Base-by-base conservation (phyloP, 2,329 filamentous ascomycete species). In the Pseudocercospora macadamiae region DNA sequence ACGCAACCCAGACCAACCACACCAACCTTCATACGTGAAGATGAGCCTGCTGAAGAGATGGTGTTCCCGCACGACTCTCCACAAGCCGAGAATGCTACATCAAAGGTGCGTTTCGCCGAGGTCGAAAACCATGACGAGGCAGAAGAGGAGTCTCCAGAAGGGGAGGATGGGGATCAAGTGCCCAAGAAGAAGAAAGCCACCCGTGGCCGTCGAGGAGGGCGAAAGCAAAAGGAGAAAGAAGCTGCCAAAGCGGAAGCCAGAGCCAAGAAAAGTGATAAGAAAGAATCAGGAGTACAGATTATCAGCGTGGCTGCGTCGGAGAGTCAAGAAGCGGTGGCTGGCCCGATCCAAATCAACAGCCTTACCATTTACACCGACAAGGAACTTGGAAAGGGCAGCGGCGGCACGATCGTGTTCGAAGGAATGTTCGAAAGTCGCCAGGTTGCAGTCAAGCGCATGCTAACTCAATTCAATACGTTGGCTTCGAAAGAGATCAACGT, bases 381-480 rank as follows among this genome's bases (percentile, higher is more conserved):
- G 26, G 80, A 87, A 16, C 78, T 88, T 36, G 86, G 86, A 1
- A 83, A 91, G 59, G 95, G 95, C 55, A 97, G 93, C 74, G 96
- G 97, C 71, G 95, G 95, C n/a, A 99, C 95, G 0, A 87, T 96
- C 54, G 95, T 99, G 0, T 97, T 95, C 74, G 89, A 91, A 49
- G 95, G 95, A n/a, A 90, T 88, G 54, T 97, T 96, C 73, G 95
- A 79, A 73, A 92, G 92, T 21, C 88, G 93, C 51, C 89, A 93
- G 44, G 93, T 99, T 23, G 95, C 95, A 1, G 91, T 99, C 48
- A 99, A 99, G 80, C 87, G 95, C 30, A 96, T 99, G 91, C 81
- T 97, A 61, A 91, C 93, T 30, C 91, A 96, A 66, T 97, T 97
- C 69, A 97, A 93, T 72, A 93, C 96, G 64, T 90, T 99, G 66